phyloP scores from a whole-genome alignment of 352 stramenopile species.

The Thraustochytrium sp. region DNA sequence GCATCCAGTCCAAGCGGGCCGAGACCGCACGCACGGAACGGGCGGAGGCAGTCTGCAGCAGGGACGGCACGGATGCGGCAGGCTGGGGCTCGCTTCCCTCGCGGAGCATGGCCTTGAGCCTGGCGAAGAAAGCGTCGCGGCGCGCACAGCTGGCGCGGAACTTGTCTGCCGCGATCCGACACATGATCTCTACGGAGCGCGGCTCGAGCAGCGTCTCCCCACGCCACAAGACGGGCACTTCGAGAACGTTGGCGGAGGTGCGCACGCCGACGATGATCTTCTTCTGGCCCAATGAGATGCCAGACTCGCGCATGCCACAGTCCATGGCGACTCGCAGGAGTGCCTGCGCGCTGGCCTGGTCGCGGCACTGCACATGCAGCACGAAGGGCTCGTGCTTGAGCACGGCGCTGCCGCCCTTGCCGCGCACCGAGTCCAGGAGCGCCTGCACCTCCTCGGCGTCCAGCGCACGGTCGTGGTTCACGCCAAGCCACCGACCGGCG shows the following conservation, averaged over 20 bases:
- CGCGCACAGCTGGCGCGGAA: conserved; percentile 62
- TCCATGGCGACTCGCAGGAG: conserved; percentile 71
- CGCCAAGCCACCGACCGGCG: conserved; percentile 70
- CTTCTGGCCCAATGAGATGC: conserved; percentile 71
- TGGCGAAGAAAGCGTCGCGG: conserved; percentile 46
- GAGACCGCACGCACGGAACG: neutral
- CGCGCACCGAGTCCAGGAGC: conserved; percentile 49
- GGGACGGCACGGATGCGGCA: too few species aligned
- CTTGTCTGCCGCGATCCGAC: conserved; percentile 73
- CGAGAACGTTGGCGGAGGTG: conserved; percentile 71
- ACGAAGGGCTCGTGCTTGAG: conserved; percentile 85
- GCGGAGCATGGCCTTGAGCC: neutral
- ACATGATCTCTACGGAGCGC: conserved; percentile 65
- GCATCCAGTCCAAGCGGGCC: neutral
- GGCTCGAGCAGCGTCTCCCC: conserved; percentile 60
- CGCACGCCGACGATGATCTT: conserved; percentile 82
- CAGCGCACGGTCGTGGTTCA: conserved; percentile 64
- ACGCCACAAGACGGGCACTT: conserved; percentile 68
- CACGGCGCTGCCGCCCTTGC: conserved; percentile 49
- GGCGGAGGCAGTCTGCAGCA: too few species aligned
- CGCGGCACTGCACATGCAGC: conserved; percentile 77
- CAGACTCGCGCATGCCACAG: conserved; percentile 76
- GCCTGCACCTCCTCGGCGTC: conserved; percentile 63
- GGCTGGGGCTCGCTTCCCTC: neutral
- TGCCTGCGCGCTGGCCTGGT: conserved; percentile 66